These are phyloP conservation scores for Naganishia albida DNA, from an alignment of 1,284 basidiomycete genomes.

Conservation along the genomic window DNA sequence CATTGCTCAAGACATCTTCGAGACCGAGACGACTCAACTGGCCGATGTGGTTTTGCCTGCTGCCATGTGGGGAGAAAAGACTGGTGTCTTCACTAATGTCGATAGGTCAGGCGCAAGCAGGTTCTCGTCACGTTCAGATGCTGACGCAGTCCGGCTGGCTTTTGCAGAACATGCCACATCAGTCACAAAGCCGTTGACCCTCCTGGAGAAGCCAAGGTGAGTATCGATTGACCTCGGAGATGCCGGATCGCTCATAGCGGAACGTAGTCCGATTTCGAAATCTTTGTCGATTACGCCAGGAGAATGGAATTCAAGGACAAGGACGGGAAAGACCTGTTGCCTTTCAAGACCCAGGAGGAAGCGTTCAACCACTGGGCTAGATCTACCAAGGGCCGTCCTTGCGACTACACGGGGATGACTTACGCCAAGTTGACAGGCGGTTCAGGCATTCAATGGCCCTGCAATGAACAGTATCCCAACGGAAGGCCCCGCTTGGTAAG, in stretches of 20 bases:
- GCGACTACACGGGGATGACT: constrained; percentile 33
- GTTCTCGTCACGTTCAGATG: not conserved
- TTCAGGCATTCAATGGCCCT: constrained; percentile 33
- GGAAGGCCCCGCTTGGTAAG: constrained; percentile 19
- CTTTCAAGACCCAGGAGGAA: constrained; percentile 21
- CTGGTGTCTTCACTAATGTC: constrained; percentile 30
- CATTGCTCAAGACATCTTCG: constrained; percentile 33
- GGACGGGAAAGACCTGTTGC: constrained; percentile 28
- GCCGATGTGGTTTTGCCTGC: constrained; percentile 32
- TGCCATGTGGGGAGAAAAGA: constrained; percentile 34
- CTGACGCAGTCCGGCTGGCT: not conserved
- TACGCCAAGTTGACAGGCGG: constrained; percentile 32
- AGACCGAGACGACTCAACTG: constrained; percentile 31
- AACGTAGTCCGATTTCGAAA: constrained; percentile 28
- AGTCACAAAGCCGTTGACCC: constrained; percentile 33
- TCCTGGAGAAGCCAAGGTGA: constrained; percentile 30
- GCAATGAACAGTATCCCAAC: constrained; percentile 28
- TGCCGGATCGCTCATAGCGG: no score
- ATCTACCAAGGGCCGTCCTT: constrained; percentile 31
- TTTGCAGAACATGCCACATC: constrained; percentile 26
- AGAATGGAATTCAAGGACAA: constrained; percentile 34
- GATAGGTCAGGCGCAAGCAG: constrained; percentile 1
- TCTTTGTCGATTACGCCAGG: constrained; percentile 32
- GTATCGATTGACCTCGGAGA: not conserved
- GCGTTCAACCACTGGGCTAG: constrained; percentile 32